These are phyloP conservation scores for Penicillium cinerascens DNA, from an alignment of 495 filamentous ascomycete species.

Conservation along the genomic window DNA sequence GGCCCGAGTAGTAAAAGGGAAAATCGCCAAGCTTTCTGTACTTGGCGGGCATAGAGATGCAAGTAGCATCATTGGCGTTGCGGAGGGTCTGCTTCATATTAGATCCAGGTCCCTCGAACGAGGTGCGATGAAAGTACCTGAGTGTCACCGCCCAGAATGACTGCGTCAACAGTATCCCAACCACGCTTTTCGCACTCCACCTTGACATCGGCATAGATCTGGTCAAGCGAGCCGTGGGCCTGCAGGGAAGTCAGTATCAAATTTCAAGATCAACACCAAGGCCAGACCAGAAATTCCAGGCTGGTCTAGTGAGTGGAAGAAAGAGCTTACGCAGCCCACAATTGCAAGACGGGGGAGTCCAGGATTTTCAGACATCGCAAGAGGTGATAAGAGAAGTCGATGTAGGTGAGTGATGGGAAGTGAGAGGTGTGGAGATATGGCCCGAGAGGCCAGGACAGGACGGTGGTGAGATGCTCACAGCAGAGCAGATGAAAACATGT, in stretches of 20 bases:
- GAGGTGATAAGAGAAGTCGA: conserved; percentile 5
- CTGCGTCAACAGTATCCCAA: conserved; percentile 74
- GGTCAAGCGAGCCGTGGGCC: conserved; percentile 88
- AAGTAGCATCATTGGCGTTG: conserved; percentile 79
- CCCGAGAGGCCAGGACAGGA: too few relatives aligned
- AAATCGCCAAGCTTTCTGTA: conserved; percentile 86
- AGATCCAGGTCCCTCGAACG: conserved; percentile 11
- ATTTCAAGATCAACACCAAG: neutral
- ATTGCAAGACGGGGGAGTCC: conserved; percentile 52
- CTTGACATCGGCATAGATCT: conserved; percentile 77
- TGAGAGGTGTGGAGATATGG: neutral
- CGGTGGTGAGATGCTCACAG: neutral
- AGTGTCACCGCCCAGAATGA: conserved; percentile 91
- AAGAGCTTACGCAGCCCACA: conserved; percentile 73
- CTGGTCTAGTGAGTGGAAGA: neutral
- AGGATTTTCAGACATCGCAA: neutral
- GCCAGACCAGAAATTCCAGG: neutral
- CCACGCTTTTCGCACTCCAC: conserved; percentile 57
- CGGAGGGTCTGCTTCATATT: conserved; percentile 62
- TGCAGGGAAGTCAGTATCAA: conserved; percentile 25
- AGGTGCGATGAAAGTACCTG: conserved; percentile 51
- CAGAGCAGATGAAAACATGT: neutral
- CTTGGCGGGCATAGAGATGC: conserved; percentile 81
- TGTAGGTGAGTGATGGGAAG: neutral
- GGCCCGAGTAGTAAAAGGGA: conserved; percentile 84